A percentile compares a stretch with the other conserved stretches of the same genome.
Evolutionary conservation across 225 moss, liverwort and hornwort genomes (phyloP).

Genomic region (Polytrichum formosum): DNA sequence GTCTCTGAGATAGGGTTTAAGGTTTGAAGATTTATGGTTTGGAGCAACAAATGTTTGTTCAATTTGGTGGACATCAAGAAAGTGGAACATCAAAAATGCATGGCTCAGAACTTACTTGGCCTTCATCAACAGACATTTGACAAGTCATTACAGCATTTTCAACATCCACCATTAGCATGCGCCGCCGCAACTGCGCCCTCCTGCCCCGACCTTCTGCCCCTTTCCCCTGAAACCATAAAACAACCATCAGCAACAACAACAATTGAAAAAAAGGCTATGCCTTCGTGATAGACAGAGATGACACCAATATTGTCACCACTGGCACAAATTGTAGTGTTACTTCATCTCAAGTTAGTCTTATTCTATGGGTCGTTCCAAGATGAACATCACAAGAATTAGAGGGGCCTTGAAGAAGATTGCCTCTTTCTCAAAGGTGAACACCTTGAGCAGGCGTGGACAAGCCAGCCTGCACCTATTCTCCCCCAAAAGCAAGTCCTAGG

Average conservation of each 20-base stretch:
- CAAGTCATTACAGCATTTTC: constrained; percentile 79
- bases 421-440: no score
- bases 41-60: background rate
- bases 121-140: constrained; percentile 81
- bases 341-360: no score
- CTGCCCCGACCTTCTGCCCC: constrained; percentile 78
- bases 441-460: no score
- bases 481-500: no score
- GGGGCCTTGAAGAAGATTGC: no score
- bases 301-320: no score
- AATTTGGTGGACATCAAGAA: background rate
- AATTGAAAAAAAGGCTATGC: background rate
- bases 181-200: constrained; percentile 75
- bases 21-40: background rate
- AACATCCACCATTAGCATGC: constrained; percentile 94
- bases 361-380: no score
- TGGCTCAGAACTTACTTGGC: constrained; percentile 47
- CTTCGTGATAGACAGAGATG: background rate
- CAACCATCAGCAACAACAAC: constrained; percentile 6
- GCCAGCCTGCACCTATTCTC: no score
- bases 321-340: no score
- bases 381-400: no score
- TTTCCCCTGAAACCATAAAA: constrained; percentile 48
- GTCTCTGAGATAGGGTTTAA: background rate
- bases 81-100: background rate